Evolutionary conservation across 1,284 basidiomycete genomes (phyloP).

Genomic region (Testicularia cyperi): DNA sequence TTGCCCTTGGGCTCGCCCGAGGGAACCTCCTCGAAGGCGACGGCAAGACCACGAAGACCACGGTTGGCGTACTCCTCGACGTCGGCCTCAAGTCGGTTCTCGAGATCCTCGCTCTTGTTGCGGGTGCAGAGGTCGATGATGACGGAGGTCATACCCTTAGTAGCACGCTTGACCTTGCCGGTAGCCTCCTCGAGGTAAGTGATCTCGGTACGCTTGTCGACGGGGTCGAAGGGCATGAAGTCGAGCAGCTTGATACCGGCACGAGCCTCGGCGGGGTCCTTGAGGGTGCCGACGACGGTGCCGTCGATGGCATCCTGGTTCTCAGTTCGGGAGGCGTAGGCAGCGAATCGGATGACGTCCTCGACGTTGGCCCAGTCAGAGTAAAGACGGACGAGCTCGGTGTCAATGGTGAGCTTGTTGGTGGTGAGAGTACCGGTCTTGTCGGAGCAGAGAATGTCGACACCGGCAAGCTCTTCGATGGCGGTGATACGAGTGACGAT

Average conservation of each 20-base stretch:
- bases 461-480: constrained; percentile 88
- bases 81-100: constrained; percentile 87
- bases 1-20: constrained; percentile 72
- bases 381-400: constrained; percentile 86
- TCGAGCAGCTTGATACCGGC: constrained; percentile 91
- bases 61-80: constrained; percentile 91
- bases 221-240: constrained; percentile 99
- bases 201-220: constrained; percentile 98
- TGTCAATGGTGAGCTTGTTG: constrained; percentile 96
- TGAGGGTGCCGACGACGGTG: constrained; percentile 79
- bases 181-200: constrained; percentile 91
- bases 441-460: constrained; percentile 94
- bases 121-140: constrained; percentile 82
- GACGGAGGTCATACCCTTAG: constrained; percentile 98
- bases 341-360: constrained; percentile 87
- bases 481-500: constrained; percentile 96
- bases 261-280: constrained; percentile 71
- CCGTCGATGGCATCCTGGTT: constrained; percentile 97
- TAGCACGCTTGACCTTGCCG: constrained; percentile 93
- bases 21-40: constrained; percentile 90
- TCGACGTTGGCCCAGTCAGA: constrained; percentile 77
- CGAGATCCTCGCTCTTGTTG: constrained; percentile 89
- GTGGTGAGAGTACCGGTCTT: constrained; percentile 96
- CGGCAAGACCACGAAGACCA: constrained; percentile 96
- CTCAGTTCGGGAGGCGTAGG: constrained; percentile 95